phyloP scores from a whole-genome alignment of 495 filamentous ascomycete species.

The Penicillium samsonianum region DNA sequence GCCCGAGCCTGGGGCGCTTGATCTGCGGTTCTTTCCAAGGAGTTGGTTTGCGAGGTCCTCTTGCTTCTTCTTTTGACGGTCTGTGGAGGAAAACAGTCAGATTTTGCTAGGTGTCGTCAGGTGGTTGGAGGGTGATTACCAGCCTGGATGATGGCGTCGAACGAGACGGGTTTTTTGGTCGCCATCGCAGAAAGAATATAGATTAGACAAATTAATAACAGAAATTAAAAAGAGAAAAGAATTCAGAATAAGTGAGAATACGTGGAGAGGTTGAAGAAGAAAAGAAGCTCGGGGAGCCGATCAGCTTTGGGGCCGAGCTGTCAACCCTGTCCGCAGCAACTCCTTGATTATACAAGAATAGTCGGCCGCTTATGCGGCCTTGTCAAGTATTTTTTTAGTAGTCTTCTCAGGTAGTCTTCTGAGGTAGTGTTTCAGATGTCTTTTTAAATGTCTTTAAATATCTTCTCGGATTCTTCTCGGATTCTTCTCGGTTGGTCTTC shows the following conservation, averaged over 20 bases:
- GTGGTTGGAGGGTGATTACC: conserved; percentile 40
- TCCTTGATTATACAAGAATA: too few relatives aligned
- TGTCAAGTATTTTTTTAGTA: too few relatives aligned
- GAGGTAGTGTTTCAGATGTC: too few relatives aligned
- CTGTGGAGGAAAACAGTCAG: conserved; percentile 36
- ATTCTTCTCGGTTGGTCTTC: too few relatives aligned
- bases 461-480: too few relatives aligned
- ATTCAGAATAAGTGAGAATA: neutral
- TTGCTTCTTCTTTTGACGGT: conserved; percentile 68
- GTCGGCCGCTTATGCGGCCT: too few relatives aligned
- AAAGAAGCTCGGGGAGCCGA: neutral
- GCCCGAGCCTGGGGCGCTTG: conserved; percentile 56
- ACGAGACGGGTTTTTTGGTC: conserved; percentile 53
- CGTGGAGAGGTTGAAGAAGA: neutral
- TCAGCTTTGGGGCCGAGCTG: neutral
- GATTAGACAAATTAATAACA: conserved; percentile 4
- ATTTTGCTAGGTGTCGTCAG: neutral
- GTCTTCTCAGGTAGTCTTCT: too few relatives aligned
- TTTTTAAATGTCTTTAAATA: too few relatives aligned
- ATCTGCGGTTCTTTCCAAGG: conserved; percentile 63
- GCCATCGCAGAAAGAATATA: conserved; percentile 39
- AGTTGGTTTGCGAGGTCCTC: conserved; percentile 71
- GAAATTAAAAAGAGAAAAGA: neutral
- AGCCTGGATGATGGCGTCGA: conserved; percentile 66
- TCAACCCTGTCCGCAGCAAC: neutral